Evolutionary conservation across 345 rosid species (phyloP).

Genomic region (Hibiscus trionum): DNA sequence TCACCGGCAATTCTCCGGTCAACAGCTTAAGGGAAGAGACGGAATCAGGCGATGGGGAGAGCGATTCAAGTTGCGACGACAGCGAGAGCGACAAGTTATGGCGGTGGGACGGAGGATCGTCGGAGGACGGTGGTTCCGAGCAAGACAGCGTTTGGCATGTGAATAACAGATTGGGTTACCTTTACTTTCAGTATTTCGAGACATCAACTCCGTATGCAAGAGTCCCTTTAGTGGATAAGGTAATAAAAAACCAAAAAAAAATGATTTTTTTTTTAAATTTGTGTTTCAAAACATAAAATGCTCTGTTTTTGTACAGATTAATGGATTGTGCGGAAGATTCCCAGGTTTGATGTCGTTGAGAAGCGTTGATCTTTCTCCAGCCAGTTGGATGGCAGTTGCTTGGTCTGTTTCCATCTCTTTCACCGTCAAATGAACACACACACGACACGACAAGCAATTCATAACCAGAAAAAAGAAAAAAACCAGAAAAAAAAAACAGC

Average conservation of each 20-base stretch:
- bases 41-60: conserved; percentile 66
- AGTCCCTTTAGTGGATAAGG: conserved; percentile 97
- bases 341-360: conserved; percentile 84
- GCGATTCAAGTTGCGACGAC: conserved; percentile 78
- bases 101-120: neutral
- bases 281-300: conserved; percentile 2
- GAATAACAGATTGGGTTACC: conserved; percentile 42
- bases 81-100: conserved; percentile 37
- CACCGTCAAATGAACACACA: neutral
- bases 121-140: conserved; percentile 63
- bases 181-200: conserved; percentile 57
- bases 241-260: conserved; percentile 9
- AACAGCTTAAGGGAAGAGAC: conserved; percentile 74
- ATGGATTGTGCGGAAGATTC: conserved; percentile 55
- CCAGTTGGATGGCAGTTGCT: conserved; percentile 99
- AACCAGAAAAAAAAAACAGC: no score
- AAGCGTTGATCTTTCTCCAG: conserved; percentile 99
- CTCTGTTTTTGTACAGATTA: conserved; percentile 43
- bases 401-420: conserved; percentile 42
- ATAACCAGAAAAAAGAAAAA: no score
- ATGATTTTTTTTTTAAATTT: neutral
- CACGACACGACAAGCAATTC: no score
- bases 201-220: conserved; percentile 16
- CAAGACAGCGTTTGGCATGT: conserved; percentile 51
- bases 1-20: conserved; percentile 59